Evolutionary conservation across 768 basidiomycete species (phyloP).

Genomic region (Cantharellus cinnabarinus): DNA sequence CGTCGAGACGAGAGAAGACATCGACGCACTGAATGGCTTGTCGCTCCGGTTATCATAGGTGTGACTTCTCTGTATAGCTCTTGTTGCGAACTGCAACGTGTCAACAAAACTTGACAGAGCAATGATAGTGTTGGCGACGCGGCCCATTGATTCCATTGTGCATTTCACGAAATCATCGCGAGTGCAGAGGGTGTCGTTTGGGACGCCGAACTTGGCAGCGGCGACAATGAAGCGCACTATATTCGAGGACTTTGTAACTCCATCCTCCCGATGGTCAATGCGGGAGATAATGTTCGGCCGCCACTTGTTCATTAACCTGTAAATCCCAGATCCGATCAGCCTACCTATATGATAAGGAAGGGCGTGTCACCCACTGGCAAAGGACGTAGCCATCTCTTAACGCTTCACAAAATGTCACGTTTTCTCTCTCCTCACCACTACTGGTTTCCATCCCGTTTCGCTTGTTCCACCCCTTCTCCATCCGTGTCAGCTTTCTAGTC

Average conservation of each 20-base stretch:
- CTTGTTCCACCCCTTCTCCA: slow-evolving; percentile 63
- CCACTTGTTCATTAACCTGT: slow-evolving; percentile 63
- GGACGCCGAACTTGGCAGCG: slow-evolving; percentile 31
- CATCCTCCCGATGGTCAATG: slow-evolving; percentile 46
- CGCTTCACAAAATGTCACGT: slow-evolving; percentile 50
- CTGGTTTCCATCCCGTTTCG: slow-evolving; percentile 23
- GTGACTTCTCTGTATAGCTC: neutral
- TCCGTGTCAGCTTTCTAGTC: slow-evolving; percentile 34
- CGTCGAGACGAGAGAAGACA: neutral
- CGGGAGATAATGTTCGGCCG: slow-evolving; percentile 37
- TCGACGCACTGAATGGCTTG: neutral
- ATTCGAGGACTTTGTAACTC: slow-evolving; percentile 45
- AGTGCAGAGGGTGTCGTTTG: slow-evolving; percentile 21
- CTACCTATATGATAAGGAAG: slow-evolving; percentile 4
- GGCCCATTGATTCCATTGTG: slow-evolving; percentile 35
- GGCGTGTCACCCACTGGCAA: slow-evolving; percentile 51
- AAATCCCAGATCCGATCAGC: slow-evolving; percentile 6
- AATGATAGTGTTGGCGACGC: slow-evolving; percentile 57
- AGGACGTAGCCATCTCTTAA: slow-evolving; percentile 70
- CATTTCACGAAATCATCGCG: slow-evolving; percentile 17
- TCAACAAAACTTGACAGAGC: slow-evolving; percentile 35
- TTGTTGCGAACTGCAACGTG: neutral
- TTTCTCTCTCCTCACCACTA: slow-evolving; percentile 55
- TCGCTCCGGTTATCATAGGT: neutral
- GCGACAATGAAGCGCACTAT: slow-evolving; percentile 60